A percentile compares a stretch with the other conserved stretches of the same genome.
These are phyloP conservation scores for Prillingera fragicola DNA, from an alignment of 1,284 basidiomycete genomes.

Conservation along the genomic window DNA sequence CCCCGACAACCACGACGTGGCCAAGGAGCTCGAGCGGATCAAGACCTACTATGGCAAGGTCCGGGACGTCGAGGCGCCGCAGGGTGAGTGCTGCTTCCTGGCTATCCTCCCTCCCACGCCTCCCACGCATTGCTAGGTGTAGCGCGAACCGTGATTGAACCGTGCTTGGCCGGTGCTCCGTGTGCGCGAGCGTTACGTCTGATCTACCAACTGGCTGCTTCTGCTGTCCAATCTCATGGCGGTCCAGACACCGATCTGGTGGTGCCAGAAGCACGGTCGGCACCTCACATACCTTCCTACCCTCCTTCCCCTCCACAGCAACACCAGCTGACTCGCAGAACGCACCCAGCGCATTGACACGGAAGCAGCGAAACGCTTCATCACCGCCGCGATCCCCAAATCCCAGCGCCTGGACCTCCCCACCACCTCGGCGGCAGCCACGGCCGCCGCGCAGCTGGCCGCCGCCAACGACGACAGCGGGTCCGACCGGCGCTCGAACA, in stretches of 20 bases:
- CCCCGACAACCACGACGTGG: slow-evolving; percentile 39
- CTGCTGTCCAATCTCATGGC: no score
- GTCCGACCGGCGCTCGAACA: slow-evolving; percentile 6
- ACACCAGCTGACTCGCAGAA: slow-evolving; percentile 2
- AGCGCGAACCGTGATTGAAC: no score
- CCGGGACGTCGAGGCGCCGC: slow-evolving; percentile 25
- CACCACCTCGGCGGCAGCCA: slow-evolving; percentile 13
- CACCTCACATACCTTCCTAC: no score
- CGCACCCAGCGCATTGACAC: slow-evolving; percentile 27
- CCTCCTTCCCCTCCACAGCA: no score
- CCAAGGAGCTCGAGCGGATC: slow-evolving; percentile 37
- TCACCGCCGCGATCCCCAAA: slow-evolving; percentile 27
- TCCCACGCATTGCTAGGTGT: no score
- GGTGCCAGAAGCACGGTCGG: no score
- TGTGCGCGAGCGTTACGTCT: no score
- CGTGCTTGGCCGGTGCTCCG: no score
- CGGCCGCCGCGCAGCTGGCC: slow-evolving; percentile 18
- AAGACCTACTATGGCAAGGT: slow-evolving; percentile 43
- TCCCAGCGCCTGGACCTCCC: slow-evolving; percentile 16
- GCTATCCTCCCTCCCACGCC: neutral
- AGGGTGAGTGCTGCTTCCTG: slow-evolving; percentile 26
- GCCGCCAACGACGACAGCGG: slow-evolving; percentile 6
- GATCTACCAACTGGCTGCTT: no score
- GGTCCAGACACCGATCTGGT: no score
- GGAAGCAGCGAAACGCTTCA: slow-evolving; percentile 36